phyloP scores from a whole-genome alignment of 495 filamentous ascomycete genomes.

The Aspergillus nanangensis region DNA sequence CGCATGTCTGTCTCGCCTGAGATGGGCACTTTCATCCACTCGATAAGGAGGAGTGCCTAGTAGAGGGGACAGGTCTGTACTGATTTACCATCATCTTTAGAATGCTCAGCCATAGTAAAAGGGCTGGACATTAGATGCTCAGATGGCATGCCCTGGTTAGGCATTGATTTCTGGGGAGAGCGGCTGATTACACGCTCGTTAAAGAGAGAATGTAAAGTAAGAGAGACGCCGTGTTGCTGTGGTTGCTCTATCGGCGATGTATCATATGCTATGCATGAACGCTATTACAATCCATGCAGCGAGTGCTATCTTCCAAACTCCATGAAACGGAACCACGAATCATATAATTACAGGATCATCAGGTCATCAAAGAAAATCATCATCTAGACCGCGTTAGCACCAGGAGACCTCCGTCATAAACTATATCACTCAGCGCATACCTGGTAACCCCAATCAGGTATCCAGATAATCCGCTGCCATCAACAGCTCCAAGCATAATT shows the following conservation, averaged over 20 bases:
- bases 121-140: slow-evolving; percentile 55
- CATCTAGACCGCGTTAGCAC: background rate
- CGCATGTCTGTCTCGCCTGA: slow-evolving; percentile 29
- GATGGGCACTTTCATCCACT: slow-evolving; percentile 26
- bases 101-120: slow-evolving; percentile 58
- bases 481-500: slow-evolving; percentile 74
- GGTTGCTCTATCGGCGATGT: no score
- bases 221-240: no score
- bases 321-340: no score
- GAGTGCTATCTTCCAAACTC: no score
- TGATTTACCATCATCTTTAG: slow-evolving; percentile 77
- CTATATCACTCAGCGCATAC: background rate
- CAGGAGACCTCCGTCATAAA: no score
- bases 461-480: slow-evolving; percentile 77
- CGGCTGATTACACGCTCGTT: background rate
- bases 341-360: background rate
- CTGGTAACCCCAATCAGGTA: slow-evolving; percentile 24
- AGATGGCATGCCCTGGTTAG: slow-evolving; percentile 32
- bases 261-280: background rate
- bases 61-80: slow-evolving; percentile 19
- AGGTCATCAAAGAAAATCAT: background rate
- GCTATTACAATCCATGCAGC: no score
- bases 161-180: background rate
- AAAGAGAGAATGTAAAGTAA: background rate
- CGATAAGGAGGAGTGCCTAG: slow-evolving; percentile 24